phyloP scores from a whole-genome alignment of 176 grass and related monocot species.

The Canna indica region DNA sequence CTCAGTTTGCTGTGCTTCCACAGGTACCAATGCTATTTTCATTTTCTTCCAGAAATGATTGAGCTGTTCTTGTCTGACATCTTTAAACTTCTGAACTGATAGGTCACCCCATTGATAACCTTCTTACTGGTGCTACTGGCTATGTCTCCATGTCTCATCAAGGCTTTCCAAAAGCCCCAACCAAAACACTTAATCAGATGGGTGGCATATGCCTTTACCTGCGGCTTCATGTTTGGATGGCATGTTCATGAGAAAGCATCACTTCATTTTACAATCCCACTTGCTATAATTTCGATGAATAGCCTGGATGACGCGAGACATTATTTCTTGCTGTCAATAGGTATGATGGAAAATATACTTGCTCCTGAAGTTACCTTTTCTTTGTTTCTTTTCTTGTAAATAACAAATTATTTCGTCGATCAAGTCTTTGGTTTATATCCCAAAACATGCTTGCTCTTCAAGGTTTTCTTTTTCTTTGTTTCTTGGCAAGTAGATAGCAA shows the following conservation, averaged over 20 bases:
- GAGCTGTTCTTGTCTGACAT: not conserved
- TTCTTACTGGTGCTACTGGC: constrained; percentile 69
- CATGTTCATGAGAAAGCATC: constrained; percentile 96
- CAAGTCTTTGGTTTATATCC: not conserved
- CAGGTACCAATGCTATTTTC: constrained; percentile 31
- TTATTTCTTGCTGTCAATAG: constrained; percentile 80
- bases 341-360: constrained; percentile 29
- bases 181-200: constrained; percentile 69
- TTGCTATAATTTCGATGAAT: constrained; percentile 66
- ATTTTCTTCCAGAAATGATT: not conserved
- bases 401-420: not conserved
- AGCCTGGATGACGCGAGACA: constrained; percentile 56
- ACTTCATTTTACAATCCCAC: constrained; percentile 75
- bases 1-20: constrained; percentile 76
- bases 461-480: no score
- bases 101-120: constrained; percentile 75
- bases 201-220: constrained; percentile 68
- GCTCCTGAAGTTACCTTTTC: not conserved
- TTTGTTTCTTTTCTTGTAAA: not conserved
- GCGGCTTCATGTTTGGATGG: constrained; percentile 97
- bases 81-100: constrained; percentile 13
- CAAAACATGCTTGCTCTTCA: no score
- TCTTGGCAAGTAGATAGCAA: no score
- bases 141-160: constrained; percentile 72
- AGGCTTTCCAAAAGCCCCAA: constrained; percentile 66